Evolutionary conservation across 169 alveolate genomes (phyloP), one percentile per base, ranked within the genome.

Genomic region (Cryptosporidium ryanae): DNA sequence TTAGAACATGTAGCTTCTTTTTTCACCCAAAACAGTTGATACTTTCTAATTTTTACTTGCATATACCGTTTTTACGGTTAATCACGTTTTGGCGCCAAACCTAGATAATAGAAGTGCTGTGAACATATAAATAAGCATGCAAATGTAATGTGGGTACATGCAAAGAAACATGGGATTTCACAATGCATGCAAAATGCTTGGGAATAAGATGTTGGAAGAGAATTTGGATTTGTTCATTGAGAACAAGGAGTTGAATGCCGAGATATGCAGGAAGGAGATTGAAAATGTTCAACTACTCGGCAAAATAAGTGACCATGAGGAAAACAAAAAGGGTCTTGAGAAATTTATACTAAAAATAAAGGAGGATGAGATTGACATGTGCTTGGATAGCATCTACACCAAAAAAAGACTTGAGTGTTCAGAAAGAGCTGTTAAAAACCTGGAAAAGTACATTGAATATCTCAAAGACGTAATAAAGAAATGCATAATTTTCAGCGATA

Each of bases 141-240:
- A 59, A 54, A 59, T 15, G 18, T 65, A 57, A 76, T 76, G 87
- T 76, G 87, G 87, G 87, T 59, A 76, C 87, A 76, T 76, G 87
- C 87, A 76, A 76, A 76, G n/a, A 76, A 76, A 68, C 43, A 68
- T 59, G 71, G 52, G 63, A 57, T 46, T 38, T 21, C 25, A 59
- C 44, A 76, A 59, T 32, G 63, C n/a, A 27, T 5, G 34, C 31
- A 49, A 76, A 55, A 61, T 76, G 87, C 46, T 31, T 46, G 48
- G 59, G 34, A 61, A 55, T 32, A 55, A 76, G 43, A 55, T 76
- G 34, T 76, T 76, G 34, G 61, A 23, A 46, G 71, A 76, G 59
- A 76, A 76, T 38, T 23, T 61, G 57, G 52, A 55, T 44, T 61
- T 76, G 48, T 76, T 76, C 63, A 8, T 76, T 17, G 50, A 59